Conservation (phyloP, 495 filamentous ascomycete species). For the Xylaria scruposa region DNA sequence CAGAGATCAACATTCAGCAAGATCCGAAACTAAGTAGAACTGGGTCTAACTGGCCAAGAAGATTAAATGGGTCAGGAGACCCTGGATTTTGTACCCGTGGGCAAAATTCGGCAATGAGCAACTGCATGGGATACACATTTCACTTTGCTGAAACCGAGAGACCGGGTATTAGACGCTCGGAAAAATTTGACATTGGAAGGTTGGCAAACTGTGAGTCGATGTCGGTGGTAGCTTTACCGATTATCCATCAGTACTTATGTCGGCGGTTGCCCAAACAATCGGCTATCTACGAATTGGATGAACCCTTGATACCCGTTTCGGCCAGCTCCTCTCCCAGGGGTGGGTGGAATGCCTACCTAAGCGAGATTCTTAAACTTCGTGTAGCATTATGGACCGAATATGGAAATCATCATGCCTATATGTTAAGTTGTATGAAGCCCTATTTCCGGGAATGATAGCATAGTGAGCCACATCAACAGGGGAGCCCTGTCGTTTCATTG, state of each 20-base stretch:
- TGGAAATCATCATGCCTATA: neutral
- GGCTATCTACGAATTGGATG: slow-evolving; percentile 1
- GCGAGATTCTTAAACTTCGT: neutral
- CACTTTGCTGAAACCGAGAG: neutral
- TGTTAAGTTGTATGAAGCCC: neutral
- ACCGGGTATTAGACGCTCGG: neutral
- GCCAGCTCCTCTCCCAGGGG: neutral
- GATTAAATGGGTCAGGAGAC: neutral
- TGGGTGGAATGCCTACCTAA: neutral
- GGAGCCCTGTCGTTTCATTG: slow-evolving; percentile 22
- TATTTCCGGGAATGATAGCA: slow-evolving; percentile 1
- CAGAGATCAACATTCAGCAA: neutral
- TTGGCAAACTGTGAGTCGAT: neutral
- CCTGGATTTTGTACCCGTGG: neutral
- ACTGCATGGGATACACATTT: neutral
- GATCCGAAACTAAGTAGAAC: neutral
- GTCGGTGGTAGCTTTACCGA: neutral
- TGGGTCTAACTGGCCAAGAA: neutral
- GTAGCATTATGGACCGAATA: neutral
- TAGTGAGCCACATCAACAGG: neutral
- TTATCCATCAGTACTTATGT: neutral
- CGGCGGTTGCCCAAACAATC: neutral
- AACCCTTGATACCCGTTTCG: neutral
- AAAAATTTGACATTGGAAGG: neutral
- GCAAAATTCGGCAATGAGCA: neutral